Evolutionary conservation across 768 basidiomycete species (phyloP), one percentile per base, ranked within the genome.

Genomic region (Pulveroboletus sp.): DNA sequence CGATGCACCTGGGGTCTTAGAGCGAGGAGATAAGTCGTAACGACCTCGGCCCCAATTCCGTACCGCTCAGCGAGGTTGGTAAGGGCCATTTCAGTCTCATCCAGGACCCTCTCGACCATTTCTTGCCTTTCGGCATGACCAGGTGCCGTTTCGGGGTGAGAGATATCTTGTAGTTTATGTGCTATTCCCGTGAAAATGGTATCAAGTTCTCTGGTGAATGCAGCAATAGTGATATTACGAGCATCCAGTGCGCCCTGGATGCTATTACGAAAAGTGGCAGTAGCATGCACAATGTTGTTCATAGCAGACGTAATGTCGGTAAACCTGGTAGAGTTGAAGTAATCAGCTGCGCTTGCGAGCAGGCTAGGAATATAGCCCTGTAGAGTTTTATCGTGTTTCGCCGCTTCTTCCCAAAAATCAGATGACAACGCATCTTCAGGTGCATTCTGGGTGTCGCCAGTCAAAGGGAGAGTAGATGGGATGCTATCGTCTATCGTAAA

Each of bases 191-290:
- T 47, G n/a, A 57, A 61, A 4, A 49, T n/a, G 2, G 7, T 10
- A 14, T 60, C 55, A 4, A 61, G 58, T 9, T 60, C 58, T 5
- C 24, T 1, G 1, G 51, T 44, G 27, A 60, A 17, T 1, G 20
- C 5, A 17, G 53, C 55, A 3, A 56, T 23, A 0, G 57, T 45
- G 12, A 60, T 32, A 4, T 49, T 1, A 4, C 21, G 54, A 7
- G 38, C 43, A 21, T 50, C 50, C n/a, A 59, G 17, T n/a, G 39
- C 27, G 11, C 12, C 51, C 20, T 49, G 19, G 5, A 61, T 57
- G 13, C 16, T 19, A 17, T 43, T 11, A 12, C 55, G 59, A 35
- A 61, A 57, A 2, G 35, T 31, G 20, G 55, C 16, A 14, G 59
- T 60, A 25, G 36, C 23, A 7, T 5, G 20, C 35, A 60, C 49